Evolutionary conservation across 352 stramenopile species (phyloP).

Genomic region (Phytopythium sindhum): DNA sequence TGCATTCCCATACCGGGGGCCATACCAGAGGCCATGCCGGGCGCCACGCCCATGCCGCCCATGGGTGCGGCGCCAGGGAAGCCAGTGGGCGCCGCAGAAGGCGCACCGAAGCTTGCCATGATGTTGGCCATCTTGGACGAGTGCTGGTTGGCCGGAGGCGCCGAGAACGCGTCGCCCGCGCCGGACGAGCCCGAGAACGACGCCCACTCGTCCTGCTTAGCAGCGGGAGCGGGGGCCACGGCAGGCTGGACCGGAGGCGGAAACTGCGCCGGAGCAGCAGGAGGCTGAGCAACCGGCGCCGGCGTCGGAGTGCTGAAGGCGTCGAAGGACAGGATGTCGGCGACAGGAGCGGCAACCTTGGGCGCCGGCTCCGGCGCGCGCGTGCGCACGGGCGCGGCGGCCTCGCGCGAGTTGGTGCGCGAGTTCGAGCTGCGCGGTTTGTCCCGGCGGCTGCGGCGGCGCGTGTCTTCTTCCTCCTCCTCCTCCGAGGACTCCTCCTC

Average conservation of each 20-base stretch:
- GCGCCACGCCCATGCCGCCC: conserved; percentile 45
- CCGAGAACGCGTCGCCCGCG: conserved; percentile 50
- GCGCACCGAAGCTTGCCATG: conserved; percentile 77
- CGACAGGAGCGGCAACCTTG: conserved; percentile 4
- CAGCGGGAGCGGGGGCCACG: conserved; percentile 6
- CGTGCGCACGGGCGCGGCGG: conserved; percentile 22
- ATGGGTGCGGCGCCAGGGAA: conserved; percentile 38
- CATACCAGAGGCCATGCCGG: conserved; percentile 16
- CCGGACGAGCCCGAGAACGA: conserved; percentile 57
- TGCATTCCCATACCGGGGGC: conserved; percentile 30
- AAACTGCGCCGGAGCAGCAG: conserved; percentile 15
- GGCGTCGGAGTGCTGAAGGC: conserved; percentile 46
- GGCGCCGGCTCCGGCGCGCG: conserved; percentile 30
- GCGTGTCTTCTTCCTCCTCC: conserved; percentile 12
- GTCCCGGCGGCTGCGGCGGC: conserved; percentile 15
- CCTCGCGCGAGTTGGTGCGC: conserved; percentile 30
- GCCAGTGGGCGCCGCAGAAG: conserved; percentile 19
- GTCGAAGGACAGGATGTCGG: conserved; percentile 73
- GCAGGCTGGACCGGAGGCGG: conserved; percentile 4
- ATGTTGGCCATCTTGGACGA: conserved; percentile 84
- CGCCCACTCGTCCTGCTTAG: conserved; percentile 72
- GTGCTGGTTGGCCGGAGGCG: conserved; percentile 46
- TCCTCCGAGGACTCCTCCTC: conserved; percentile 30
- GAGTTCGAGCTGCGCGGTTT: conserved; percentile 19
- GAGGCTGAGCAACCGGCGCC: conserved; percentile 14